phyloP scores from a whole-genome alignment of 2,329 filamentous ascomycete species.

The Xylaria arbuscula region DNA sequence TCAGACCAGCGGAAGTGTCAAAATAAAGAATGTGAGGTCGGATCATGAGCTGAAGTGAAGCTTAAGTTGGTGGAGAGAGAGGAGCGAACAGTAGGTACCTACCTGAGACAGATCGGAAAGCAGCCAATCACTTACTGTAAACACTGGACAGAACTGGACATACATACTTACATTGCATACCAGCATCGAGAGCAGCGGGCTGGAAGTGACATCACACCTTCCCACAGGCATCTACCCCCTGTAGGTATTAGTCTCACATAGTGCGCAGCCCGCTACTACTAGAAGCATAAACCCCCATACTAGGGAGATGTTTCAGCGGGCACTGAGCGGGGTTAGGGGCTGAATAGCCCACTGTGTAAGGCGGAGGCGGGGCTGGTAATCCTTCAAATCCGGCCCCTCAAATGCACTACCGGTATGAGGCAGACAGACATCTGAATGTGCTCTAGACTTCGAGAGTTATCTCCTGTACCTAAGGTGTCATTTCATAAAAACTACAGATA shows the following conservation, averaged over 20 bases:
- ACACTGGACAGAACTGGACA: neutral
- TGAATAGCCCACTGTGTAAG: neutral
- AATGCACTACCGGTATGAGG: no score
- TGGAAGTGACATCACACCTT: slow-evolving; percentile 4
- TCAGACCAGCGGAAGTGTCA: neutral
- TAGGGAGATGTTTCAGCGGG: neutral
- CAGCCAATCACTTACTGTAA: neutral
- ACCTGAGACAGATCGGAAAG: neutral
- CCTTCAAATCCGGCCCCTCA: no score
- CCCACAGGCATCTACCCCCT: neutral
- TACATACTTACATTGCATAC: neutral
- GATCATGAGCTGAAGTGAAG: slow-evolving; percentile 24
- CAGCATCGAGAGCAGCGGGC: neutral
- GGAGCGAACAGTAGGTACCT: slow-evolving; percentile 1
- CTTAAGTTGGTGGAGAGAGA: slow-evolving; percentile 19
- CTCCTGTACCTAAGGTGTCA: no score
- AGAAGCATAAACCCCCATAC: neutral
- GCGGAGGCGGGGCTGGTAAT: neutral
- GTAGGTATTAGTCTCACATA: no score
- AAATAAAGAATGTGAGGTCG: neutral
- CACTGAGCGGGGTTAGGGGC: no score
- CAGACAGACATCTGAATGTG: no score
- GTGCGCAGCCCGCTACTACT: neutral
- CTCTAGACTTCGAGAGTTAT: no score
- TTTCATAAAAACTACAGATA: no score